These are phyloP conservation scores for Ceratocystis colombiana DNA, from an alignment of 2,329 filamentous ascomycete species.

Conservation along the genomic window DNA sequence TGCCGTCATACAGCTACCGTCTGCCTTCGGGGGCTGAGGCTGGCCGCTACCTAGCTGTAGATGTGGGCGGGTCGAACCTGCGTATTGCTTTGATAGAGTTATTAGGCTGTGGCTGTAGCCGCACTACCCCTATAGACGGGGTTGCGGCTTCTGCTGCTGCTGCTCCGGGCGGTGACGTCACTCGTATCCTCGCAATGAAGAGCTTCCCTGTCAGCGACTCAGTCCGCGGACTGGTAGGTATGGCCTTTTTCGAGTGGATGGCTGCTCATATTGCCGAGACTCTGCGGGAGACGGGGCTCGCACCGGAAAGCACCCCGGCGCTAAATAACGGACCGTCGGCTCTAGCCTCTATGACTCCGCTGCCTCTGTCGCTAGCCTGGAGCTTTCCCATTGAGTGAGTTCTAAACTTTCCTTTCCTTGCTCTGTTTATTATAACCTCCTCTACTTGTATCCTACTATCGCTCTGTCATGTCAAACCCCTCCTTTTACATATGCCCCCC, in stretches of 20 bases:
- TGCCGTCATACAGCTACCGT: constrained; percentile 56
- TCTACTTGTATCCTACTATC: neutral
- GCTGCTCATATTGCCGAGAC: constrained; percentile 50
- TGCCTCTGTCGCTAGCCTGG: constrained; percentile 55
- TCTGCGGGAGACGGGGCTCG: constrained; percentile 32
- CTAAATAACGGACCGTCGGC: neutral
- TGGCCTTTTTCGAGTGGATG: constrained; percentile 59
- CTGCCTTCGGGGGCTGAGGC: constrained; percentile 50
- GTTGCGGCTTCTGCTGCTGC: neutral
- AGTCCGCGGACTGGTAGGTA: constrained; percentile 48
- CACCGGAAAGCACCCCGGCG: neutral
- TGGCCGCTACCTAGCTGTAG: constrained; percentile 52
- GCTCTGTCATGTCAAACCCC: too few relatives aligned
- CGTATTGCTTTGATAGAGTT: constrained; percentile 55
- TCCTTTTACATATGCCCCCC: too few relatives aligned
- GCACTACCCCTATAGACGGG: neutral
- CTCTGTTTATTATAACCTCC: neutral
- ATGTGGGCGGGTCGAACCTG: constrained; percentile 60
- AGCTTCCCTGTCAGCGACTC: constrained; percentile 47
- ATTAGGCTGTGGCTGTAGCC: constrained; percentile 35
- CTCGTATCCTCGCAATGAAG: constrained; percentile 35
- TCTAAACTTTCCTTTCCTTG: neutral
- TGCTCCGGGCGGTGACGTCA: neutral
- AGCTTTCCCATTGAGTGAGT: constrained; percentile 60
- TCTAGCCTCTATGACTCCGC: constrained; percentile 31